These are phyloP conservation scores for Cladochytrium replicatum DNA, from an alignment of 192 early-diverging fungal genomes.

Conservation along the genomic window DNA sequence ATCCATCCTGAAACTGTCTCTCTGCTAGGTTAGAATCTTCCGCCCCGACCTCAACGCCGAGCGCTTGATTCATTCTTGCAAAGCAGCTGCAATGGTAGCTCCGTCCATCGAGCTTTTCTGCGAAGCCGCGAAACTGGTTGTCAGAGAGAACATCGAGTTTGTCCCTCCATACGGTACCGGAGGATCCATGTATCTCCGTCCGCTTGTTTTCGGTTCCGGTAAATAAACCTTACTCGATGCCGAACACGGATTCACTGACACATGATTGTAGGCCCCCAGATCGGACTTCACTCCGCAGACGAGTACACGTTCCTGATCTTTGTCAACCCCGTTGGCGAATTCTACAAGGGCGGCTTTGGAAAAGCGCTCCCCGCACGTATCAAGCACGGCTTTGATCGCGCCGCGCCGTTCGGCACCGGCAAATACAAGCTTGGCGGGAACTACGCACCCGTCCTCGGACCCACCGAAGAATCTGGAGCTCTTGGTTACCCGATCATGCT, in stretches of 20 bases:
- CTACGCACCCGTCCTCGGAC: constrained; percentile 55
- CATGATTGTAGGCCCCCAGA: no score
- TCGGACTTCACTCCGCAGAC: constrained; percentile 3
- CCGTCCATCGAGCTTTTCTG: constrained; percentile 54
- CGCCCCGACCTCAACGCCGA: constrained; percentile 58
- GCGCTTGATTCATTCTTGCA: constrained; percentile 46
- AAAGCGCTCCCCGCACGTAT: constrained; percentile 57
- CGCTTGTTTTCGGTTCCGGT: constrained; percentile 59
- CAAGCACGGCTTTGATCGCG: constrained; percentile 57
- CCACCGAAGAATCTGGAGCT: constrained; percentile 48
- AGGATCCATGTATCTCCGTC: constrained; percentile 63
- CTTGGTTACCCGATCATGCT: constrained; percentile 59
- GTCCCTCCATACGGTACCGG: constrained; percentile 61
- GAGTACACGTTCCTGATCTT: constrained; percentile 56
- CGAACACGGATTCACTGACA: constrained; percentile 6
- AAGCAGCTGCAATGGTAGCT: constrained; percentile 45
- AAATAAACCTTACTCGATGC: constrained; percentile 51
- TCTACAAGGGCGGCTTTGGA: constrained; percentile 41
- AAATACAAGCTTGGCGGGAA: constrained; percentile 64
- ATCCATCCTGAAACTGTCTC: background rate
- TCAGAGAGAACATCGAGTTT: constrained; percentile 56
- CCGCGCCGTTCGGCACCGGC: constrained; percentile 43
- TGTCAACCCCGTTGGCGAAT: constrained; percentile 61
- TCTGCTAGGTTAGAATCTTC: constrained; percentile 51
- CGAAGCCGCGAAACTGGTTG: constrained; percentile 42